phyloP scores from a whole-genome alignment of 2,329 filamentous ascomycete species.

The Verticillium dahliae region DNA sequence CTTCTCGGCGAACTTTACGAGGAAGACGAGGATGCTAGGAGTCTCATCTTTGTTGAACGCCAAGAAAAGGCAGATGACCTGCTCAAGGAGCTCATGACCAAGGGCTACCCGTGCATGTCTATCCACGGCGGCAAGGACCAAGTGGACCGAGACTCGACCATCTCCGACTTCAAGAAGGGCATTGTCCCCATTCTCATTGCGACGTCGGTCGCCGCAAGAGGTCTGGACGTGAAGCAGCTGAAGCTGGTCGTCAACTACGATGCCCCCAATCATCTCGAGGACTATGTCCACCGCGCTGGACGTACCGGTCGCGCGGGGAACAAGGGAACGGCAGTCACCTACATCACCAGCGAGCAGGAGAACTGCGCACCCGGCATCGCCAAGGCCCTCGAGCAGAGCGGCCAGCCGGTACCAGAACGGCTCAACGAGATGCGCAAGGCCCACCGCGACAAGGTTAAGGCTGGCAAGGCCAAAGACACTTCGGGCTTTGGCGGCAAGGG shows the following conservation, averaged over 20 bases:
- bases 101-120: slow-evolving; percentile 86
- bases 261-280: slow-evolving; percentile 87
- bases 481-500: slow-evolving; percentile 94
- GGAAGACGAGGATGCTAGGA: slow-evolving; percentile 81
- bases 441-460: slow-evolving; percentile 86
- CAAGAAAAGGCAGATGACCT: slow-evolving; percentile 84
- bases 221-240: slow-evolving; percentile 90
- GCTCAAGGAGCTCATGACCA: slow-evolving; percentile 70
- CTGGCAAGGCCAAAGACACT: slow-evolving; percentile 81
- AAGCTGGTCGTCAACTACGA: slow-evolving; percentile 96
- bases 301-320: slow-evolving; percentile 93
- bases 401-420: slow-evolving; percentile 70
- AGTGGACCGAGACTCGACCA: slow-evolving; percentile 85
- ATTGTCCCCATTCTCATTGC: slow-evolving; percentile 86
- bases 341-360: slow-evolving; percentile 86
- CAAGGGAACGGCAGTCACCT: slow-evolving; percentile 89
- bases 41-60: slow-evolving; percentile 85
- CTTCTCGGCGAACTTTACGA: slow-evolving; percentile 83
- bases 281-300: slow-evolving; percentile 91
- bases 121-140: slow-evolving; percentile 94
- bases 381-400: slow-evolving; percentile 89
- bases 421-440: slow-evolving; percentile 60
- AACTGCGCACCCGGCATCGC: slow-evolving; percentile 82
- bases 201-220: slow-evolving; percentile 90
- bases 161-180: slow-evolving; percentile 88